These are phyloP conservation scores for Chlorella vulgaris DNA, from an alignment of 139 green algal species.

Conservation along the genomic window DNA sequence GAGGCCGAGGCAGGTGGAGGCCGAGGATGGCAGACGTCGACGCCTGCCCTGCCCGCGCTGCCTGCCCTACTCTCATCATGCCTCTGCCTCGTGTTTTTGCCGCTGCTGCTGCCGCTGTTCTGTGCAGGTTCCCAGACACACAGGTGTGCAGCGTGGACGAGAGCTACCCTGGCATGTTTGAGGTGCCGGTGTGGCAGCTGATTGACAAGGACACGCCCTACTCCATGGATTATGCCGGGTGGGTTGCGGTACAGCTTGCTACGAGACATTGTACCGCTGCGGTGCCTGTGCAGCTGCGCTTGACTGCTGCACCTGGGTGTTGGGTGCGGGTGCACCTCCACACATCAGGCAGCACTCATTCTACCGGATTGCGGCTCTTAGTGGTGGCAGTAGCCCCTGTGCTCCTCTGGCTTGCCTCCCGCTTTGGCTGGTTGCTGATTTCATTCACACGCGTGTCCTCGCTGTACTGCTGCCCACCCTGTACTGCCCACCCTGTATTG, in stretches of 20 bases:
- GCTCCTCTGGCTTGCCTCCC: too few species aligned
- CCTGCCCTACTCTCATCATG: not conserved
- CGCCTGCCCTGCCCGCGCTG: too few species aligned
- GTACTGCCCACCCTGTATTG: not conserved
- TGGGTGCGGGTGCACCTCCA: too few species aligned
- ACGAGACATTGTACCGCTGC: too few species aligned
- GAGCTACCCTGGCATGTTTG: constrained; percentile 3
- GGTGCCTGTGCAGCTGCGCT: too few species aligned
- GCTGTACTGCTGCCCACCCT: not conserved
- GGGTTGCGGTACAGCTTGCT: too few species aligned
- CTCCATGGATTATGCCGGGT: not conserved
- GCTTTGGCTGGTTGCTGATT: not conserved
- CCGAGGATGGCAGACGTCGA: too few species aligned
- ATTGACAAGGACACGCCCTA: not conserved
- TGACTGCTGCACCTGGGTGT: too few species aligned
- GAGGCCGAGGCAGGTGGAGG: too few species aligned
- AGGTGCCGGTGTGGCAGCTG: constrained; percentile 11
- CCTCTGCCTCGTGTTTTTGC: not conserved
- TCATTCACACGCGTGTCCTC: not conserved
- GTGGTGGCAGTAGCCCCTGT: too few species aligned
- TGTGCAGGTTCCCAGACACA: not conserved
- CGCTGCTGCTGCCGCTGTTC: not conserved
- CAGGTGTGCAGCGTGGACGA: constrained; percentile 1
- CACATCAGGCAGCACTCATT: too few species aligned
- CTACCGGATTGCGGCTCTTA: too few species aligned